phyloP scores from a whole-genome alignment of 179 eudicot genomes.

The Silene coronaria region DNA sequence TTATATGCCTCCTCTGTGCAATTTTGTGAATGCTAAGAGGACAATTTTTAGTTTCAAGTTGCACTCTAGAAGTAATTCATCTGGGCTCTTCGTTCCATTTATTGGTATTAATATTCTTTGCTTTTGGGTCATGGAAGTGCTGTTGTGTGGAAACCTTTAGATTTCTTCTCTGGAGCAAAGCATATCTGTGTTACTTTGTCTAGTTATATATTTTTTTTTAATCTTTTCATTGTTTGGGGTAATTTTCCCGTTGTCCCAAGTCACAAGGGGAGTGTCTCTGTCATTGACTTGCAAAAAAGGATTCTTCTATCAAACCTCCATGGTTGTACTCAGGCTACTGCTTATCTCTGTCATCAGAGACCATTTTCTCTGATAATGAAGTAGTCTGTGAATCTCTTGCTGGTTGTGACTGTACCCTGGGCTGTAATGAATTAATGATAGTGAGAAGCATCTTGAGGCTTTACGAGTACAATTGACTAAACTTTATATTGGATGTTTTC shows the following conservation, averaged over 20 bases:
- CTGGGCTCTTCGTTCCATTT: not conserved
- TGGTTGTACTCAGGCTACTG: not conserved
- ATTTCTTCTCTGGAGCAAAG: not conserved
- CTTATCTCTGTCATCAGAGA: not conserved
- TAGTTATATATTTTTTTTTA: not conserved
- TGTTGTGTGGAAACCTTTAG: not conserved
- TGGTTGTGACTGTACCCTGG: not conserved
- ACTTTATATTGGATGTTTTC: not conserved
- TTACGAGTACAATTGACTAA: not conserved
- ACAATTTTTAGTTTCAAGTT: not conserved
- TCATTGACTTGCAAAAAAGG: not conserved
- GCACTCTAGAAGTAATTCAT: not conserved
- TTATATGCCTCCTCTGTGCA: not conserved
- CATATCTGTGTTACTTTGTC: not conserved
- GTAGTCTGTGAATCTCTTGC: not conserved
- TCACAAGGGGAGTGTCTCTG: not conserved
- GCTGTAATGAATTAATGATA: not conserved
- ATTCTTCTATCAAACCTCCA: not conserved
- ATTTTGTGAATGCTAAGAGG: conserved; percentile 12
- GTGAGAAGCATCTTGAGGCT: not conserved
- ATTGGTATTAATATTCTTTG: too few relatives aligned
- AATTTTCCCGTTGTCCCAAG: too few relatives aligned
- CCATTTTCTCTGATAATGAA: not conserved
- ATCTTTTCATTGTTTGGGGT: not conserved
- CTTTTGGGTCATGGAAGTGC: not conserved